Base-by-base conservation (phyloP, 1,284 basidiomycete genomes). In the Kalmanozyma brasiliensis region DNA sequence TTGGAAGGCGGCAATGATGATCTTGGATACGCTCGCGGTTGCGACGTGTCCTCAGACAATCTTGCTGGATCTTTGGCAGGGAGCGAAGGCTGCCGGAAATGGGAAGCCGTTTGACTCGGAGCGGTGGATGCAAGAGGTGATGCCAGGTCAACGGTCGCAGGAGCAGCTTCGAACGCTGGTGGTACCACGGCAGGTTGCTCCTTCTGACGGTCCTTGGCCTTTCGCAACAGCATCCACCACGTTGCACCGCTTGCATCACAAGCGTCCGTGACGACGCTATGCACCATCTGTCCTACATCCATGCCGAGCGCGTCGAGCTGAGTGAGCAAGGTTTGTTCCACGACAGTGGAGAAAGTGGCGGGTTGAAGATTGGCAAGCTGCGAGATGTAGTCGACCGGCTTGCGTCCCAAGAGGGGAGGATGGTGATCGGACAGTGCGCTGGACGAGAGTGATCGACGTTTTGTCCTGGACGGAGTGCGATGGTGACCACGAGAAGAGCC, bases 211-310 rank as follows among this genome's bases (percentile, higher is more conserved):
- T 88, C 89, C 81, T 91, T 89, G 9, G 89, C 86, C 76, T 89
- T 91, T 72, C 89, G 87, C 77, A 91, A 89, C 46, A 98, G 84
- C 86, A 97, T 91, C 96, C 96, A 98, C 95, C 95, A 98, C 11
- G 93, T 84, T 1, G 94, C 93, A 10, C 93, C 91, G 7, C 91
- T 88, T 0, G 91, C 87, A 82, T 98, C 95, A 78, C 95, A 98
- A 0, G 96, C 95, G 82, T 97, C 88, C 23, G 87, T 90, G 41
- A 91, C 86, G 8, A 98, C 94, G 1, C 91, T 93, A 81, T 98
- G 94, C 19, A 91, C 89, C 55, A 98, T 91, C 83, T 98, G 96
- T 10, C 92, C 93, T 0, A 91, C 91, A 80, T 98, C 95, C 66
- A 98, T 88, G 0, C 96, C 95, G 8, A 97, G 84, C 17, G 84